Evolutionary conservation across 176 grass and related monocot species (phyloP), one percentile per base, ranked within the genome.

Genomic region (Rhipidocladum racemiflorum): DNA sequence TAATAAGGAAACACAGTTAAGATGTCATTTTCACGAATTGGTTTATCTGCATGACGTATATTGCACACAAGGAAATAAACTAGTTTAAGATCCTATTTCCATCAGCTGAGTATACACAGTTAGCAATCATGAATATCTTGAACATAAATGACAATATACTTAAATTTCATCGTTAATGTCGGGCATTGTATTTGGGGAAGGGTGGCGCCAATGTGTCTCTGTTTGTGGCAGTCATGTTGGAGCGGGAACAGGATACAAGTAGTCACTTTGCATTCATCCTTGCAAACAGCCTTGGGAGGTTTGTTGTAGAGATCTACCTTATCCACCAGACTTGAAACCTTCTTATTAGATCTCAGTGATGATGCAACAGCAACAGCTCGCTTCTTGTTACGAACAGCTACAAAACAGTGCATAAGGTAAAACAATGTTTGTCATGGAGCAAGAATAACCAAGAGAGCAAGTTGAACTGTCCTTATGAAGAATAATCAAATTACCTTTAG

Each of bases 261-360:
- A 46, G 34, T 40, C 12, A 12, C 45, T 63, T 64, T 75, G 60
- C n/a, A 75, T 11, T 6, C 20, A 70, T 61, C 25, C 34, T 48
- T 53, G 11, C n/a, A 46, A 68, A 53, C 43, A 71, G 36, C 3
- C 14, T 57, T 70, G 3, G 5, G 27, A 38, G 43, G 29, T 66
- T 49, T 34, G 30, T 74, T 29, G 7, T 20, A 78, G 74, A 75
- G 74, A 82, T 21, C 55, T 91, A 99, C 96, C 93, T 99, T 95
- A 84, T 93, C 88, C 24, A 99, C 96, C 70, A 99, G 79, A 76
- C 91, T 93, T 2, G 96, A 90, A 68, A 99, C 96, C 86, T 95
- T 99, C 89, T 95, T 99, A 74, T 91, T 99, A 72, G 96, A 99
- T 32, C 96, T 90, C 82, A 99, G 68, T 61, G 89, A 93, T 45